Evolutionary conservation across 352 stramenopile species (phyloP), one percentile per base, ranked within the genome.

Genomic region (Globisporangium canariense): DNA sequence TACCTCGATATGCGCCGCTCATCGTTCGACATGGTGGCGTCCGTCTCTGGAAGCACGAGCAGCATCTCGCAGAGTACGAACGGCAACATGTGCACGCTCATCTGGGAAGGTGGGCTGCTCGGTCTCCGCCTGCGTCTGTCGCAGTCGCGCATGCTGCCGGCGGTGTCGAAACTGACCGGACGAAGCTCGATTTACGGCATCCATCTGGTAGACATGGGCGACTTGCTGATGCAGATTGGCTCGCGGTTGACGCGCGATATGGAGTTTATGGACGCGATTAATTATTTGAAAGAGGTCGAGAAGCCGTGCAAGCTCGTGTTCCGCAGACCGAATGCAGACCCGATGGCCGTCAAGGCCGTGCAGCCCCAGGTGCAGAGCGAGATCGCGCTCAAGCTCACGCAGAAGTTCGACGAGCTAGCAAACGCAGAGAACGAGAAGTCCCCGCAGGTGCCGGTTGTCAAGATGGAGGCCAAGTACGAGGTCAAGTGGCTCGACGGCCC

Each of bases 401-500:
- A 76, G 4, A 93, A 92, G 58, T 91, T 96, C 43, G 81, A 93
- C 16, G 85, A 96, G 57, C 69, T 96, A 0, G 85, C 64, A 41
- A 74, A 69, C 9, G 81, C 74, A 3, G 85, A 94, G 64, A 86
- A 81, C 56, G 85, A 93, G 30, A 92, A 93, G 52, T 76, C 79
- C 18, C 76, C 82, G 13, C 73, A 79, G 8, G 74, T 79, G 13
- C 83, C 87, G 22, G 70, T 83, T 7, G 82, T 96, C 18, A 90
- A 93, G 45, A 57, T 96, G 32, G 83, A 94, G 4, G 76, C 86
- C 43, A 93, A 91, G 62, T 96, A 94, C 67, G 83, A 93, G 54
- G 86, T 96, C 63, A 91, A 94, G 57, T 96, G 87, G 87, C 74
- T 92, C 47, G 87, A 96, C 51, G 87, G 87, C 5, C 87, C 87